A percentile compares a stretch with the other conserved stretches of the same genome.
phyloP scores from a whole-genome alignment of 2,329 filamentous ascomycete genomes.

The Pestalotiopsis sp. region DNA sequence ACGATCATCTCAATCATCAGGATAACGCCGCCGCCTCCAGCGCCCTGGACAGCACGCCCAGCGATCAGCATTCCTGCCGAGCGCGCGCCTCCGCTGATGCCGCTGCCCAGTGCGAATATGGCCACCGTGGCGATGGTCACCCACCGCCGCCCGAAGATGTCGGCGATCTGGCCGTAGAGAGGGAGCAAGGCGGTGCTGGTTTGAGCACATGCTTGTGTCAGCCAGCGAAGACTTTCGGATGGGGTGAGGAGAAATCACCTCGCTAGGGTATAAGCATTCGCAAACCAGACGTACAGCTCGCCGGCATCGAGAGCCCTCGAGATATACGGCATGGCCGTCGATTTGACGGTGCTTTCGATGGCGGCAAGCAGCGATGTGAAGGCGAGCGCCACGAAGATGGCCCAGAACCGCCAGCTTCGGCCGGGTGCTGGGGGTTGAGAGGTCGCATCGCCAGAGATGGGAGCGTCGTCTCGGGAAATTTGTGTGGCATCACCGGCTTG shows the following conservation, averaged over 20 bases:
- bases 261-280: not conserved
- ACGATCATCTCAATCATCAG: not conserved
- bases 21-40: not conserved
- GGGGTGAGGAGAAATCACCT: not conserved
- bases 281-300: not conserved
- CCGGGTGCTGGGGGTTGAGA: no score
- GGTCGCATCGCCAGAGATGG: no score
- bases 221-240: not conserved
- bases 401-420: slow-evolving; percentile 12
- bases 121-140: not conserved
- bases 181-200: not conserved
- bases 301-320: not conserved
- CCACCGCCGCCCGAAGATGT: not conserved
- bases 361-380: not conserved
- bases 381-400: not conserved
- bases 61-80: not conserved
- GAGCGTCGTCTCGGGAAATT: no score
- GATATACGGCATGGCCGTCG: not conserved
- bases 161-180: not conserved
- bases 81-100: not conserved
- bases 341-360: not conserved
- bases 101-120: not conserved
- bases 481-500: no score
- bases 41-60: not conserved
- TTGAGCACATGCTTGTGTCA: not conserved